Base-by-base conservation (phyloP, 768 basidiomycete genomes). In the Suillus bovinus region DNA sequence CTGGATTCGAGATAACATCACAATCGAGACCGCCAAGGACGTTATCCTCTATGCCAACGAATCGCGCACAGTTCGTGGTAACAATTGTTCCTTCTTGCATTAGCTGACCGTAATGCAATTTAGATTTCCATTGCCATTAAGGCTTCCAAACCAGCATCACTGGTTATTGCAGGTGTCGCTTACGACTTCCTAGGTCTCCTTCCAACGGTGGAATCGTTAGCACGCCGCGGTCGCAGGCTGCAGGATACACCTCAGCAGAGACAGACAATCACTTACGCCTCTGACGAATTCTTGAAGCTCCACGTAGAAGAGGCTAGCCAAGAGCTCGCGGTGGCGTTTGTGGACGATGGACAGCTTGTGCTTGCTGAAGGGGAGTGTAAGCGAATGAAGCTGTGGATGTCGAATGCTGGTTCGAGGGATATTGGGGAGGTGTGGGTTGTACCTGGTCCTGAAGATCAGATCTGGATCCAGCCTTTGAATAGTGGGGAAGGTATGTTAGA, bases 111-210 rank as follows among this genome's bases (percentile, higher is more conserved):
- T 27, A 24, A 13, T 42, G 9, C 16, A 50, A 60, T 42, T 20
- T 60, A 88, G 87, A 77, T 95, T 50, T 83, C 89, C 3, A 78
- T 95, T 42, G 77, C 84, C 5, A 72, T 94, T 38, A 86, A 80
- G 60, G 81, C 82, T 27, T 79, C 74, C 3, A 78, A 75, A 53
- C 77, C 88, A 1, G 78, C 81, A 2, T 80, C 81, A 2, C 70
- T 96, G 47, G 76, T 74, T 27, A 74, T 96, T 47, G 82, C 83
- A 16, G 75, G 87, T 46, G 81, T 82, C 42, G 79, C 78, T 47
- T 93, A 89, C 65, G 73, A 86, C 34, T 96, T 95, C 71, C 82
- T 95, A 38, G 85, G 85, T 5, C 81, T 93, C 36, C 80, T 96
- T 22, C 86, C 90, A 3, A 79, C 81, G 29, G 79, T 71, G 0